Evolutionary conservation across 345 rosid genomes (phyloP).

Genomic region (Eucalyptus pumila): DNA sequence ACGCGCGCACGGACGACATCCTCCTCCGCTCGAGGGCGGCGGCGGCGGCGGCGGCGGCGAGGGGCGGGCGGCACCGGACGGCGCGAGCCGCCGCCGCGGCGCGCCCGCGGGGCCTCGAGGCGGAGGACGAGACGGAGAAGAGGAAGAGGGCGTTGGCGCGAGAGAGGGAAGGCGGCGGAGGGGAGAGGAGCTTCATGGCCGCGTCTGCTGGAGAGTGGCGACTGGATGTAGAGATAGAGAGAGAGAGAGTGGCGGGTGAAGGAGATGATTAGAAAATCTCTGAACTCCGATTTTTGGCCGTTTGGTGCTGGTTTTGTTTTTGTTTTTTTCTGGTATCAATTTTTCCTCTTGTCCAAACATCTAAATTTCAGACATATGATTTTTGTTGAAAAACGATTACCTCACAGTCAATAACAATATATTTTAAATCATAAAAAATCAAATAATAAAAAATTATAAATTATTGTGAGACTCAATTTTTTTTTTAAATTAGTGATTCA

Average conservation of each 20-base stretch:
- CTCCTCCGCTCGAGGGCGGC: background rate
- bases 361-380: background rate
- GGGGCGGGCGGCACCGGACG: constrained; percentile 6
- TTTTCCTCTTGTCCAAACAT: background rate
- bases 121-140: constrained; percentile 6
- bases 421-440: too few species aligned
- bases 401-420: too few species aligned
- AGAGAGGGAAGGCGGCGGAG: constrained; percentile 20
- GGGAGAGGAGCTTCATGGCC: constrained; percentile 27
- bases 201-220: background rate
- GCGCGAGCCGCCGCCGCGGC: background rate
- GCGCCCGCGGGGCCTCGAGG: constrained; percentile 7
- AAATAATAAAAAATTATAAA: too few species aligned
- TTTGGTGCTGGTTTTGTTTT: background rate
- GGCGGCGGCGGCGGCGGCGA: background rate
- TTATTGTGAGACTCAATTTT: fast-evolving
- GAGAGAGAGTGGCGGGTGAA: background rate
- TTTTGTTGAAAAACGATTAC: background rate
- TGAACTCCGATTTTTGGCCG: background rate
- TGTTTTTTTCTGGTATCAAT: background rate
- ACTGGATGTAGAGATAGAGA: background rate
- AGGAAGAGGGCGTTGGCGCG: constrained; percentile 3
- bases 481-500: fast-evolving
- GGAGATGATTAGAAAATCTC: background rate
- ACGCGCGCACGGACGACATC: constrained; percentile 20